phyloP scores from a whole-genome alignment of 768 basidiomycete species.

The Serendipita sp. region DNA sequence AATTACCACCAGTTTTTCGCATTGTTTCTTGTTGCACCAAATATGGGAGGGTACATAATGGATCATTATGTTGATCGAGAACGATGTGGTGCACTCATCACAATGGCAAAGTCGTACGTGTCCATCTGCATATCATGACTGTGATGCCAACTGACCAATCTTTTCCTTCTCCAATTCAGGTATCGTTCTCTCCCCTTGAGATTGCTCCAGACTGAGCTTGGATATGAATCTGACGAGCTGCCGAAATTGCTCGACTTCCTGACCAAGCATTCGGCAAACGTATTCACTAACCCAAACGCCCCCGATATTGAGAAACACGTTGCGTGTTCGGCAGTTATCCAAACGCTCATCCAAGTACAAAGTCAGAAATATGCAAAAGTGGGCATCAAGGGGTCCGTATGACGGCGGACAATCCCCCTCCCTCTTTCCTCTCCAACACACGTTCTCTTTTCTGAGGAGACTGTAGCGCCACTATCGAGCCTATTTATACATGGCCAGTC shows the following conservation, averaged over 20 bases:
- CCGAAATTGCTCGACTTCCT: constrained; percentile 55
- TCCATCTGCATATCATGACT: not conserved
- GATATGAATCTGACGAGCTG: constrained; percentile 43
- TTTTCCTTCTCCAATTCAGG: not conserved
- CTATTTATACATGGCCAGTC: not conserved
- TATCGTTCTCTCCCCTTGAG: constrained; percentile 36
- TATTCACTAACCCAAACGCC: constrained; percentile 46
- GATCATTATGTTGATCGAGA: constrained; percentile 95
- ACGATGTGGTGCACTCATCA: constrained; percentile 66
- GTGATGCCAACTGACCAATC: constrained; percentile 3
- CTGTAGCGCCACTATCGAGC: no score
- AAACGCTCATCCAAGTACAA: constrained; percentile 42
- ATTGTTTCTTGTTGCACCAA: constrained; percentile 67
- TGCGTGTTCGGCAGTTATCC: constrained; percentile 51
- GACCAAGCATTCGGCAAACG: constrained; percentile 44
- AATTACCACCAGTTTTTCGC: constrained; percentile 91
- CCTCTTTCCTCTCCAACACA: constrained; percentile 4
- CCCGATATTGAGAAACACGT: constrained; percentile 47
- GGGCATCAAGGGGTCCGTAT: constrained; percentile 86
- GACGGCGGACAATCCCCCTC: constrained; percentile 15
- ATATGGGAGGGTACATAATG: constrained; percentile 99
- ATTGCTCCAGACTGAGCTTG: constrained; percentile 68
- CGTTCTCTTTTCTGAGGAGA: constrained; percentile 8
- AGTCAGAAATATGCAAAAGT: constrained; percentile 77
- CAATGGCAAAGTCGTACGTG: constrained; percentile 83